Base-by-base conservation (phyloP, 148 eudicot species). In the Dysphania ambrosioides region DNA sequence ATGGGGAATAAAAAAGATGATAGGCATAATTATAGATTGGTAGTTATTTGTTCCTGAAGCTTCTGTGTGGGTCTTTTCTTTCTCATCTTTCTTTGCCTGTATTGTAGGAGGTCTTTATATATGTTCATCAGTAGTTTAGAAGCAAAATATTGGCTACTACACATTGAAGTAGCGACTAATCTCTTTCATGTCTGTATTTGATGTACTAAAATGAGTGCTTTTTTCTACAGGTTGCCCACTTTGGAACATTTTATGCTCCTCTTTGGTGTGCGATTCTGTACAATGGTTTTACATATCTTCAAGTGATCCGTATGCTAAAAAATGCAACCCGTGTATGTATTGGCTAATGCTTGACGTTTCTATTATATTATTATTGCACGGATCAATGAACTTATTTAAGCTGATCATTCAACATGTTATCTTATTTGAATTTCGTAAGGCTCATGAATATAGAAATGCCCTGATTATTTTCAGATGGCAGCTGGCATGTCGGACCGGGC, bases 231-330 rank as follows among this genome's bases (percentile, higher is more conserved):
- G 88, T 82, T 74, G 91, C 88, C 78, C 97, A 92, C 81, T 95
- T 92, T 74, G 82, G 84, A 68, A 95, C 99, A 77, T 95, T 95
- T 82, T 95, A 95, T 81, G 89, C 85, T 70, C 99, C 99, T 34
- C 88, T 95, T 23, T 95, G 98, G 98, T 97, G 97, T 77, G 99
- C 99, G 53, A 95, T 95, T 82, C 87, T 92, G 47, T 92, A 90
- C 88, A 95, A 95, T 75, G 96, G 94, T 40, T 73, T 90, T 74
- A 92, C 97, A 57, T 95, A 95, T 80, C 91, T 95, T 81, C 99
- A 95, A 92, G 99, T 95, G 81, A 95, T 95, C 72, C 94, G 97
- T 71, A 95, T 95, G 98, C 84, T 95, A 75, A 95, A 90, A 84
- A 95, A 90, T 71, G 99, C 92, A 58, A 86, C 97, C 8, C 92